A percentile compares a stretch with the other conserved stretches of the same genome.
These are phyloP conservation scores for Urostyla sp. DNA, from an alignment of 73 alveolate species.

Conservation along the genomic window DNA sequence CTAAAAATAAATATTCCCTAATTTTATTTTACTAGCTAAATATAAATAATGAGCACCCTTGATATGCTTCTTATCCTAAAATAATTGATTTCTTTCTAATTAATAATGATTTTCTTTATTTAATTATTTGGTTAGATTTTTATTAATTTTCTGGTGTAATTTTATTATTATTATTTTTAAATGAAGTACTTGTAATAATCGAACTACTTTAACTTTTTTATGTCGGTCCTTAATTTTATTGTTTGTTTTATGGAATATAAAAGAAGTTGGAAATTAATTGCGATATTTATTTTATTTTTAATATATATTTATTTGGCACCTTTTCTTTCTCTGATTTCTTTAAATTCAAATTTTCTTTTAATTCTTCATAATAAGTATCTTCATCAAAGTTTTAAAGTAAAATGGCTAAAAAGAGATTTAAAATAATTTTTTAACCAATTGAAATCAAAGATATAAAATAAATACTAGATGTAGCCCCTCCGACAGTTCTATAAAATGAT, in stretches of 20 bases:
- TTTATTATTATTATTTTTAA: not conserved
- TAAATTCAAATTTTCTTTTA: not conserved
- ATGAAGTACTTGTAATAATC: not conserved
- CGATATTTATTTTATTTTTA: not conserved
- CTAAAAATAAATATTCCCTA: conserved; percentile 71
- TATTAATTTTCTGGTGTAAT: not conserved
- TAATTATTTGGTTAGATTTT: not conserved
- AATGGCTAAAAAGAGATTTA: conserved; percentile 71
- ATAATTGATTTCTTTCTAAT: too few relatives aligned
- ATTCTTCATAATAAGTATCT: conserved; percentile 20
- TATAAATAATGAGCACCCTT: conserved; percentile 73
- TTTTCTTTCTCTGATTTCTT: not conserved
- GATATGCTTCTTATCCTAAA: too few relatives aligned
- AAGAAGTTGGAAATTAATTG: not conserved
- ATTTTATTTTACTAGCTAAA: conserved; percentile 77
- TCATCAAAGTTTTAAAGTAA: conserved; percentile 70
- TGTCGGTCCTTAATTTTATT: not conserved
- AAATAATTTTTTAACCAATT: conserved; percentile 53
- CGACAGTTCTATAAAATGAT: conserved; percentile 23
- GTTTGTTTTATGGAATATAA: not conserved
- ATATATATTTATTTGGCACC: not conserved
- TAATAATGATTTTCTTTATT: not conserved
- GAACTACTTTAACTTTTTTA: not conserved
- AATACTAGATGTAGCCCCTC: not conserved
- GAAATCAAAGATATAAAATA: conserved; percentile 53